phyloP scores from a whole-genome alignment of 768 basidiomycete species.

The Tephrocybe sp. region DNA sequence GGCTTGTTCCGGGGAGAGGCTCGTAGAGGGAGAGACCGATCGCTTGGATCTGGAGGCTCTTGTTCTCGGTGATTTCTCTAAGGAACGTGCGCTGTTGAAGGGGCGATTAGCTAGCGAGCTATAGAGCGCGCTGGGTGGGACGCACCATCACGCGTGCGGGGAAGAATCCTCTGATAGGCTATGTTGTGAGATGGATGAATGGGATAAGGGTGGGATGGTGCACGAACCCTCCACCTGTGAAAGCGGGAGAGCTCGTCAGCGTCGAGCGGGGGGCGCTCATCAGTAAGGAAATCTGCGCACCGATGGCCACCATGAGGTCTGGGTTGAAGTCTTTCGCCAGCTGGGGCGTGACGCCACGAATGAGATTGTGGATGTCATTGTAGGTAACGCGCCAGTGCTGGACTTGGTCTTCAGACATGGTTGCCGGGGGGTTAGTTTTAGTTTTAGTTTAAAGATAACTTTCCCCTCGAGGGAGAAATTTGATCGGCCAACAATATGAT shows the following conservation, averaged over 20 bases:
- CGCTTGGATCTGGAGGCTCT: constrained; percentile 90
- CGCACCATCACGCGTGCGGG: constrained; percentile 86
- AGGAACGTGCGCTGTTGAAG: constrained; percentile 75
- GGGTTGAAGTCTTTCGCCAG: constrained; percentile 83
- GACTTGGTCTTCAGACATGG: constrained; percentile 34
- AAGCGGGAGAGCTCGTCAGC: constrained; percentile 14
- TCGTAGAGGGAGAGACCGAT: constrained; percentile 97
- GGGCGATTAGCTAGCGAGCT: neutral
- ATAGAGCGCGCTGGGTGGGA: no score
- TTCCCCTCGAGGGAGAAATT: neutral
- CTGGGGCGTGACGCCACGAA: constrained; percentile 60
- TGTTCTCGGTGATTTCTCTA: constrained; percentile 65
- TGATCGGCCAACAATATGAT: neutral
- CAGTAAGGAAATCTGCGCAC: constrained; percentile 32
- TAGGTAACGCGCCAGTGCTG: constrained; percentile 78
- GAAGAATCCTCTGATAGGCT: constrained; percentile 77
- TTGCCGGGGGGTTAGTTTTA: neutral
- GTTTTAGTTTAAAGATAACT: neutral
- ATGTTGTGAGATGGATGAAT: constrained; percentile 15
- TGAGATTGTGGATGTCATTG: constrained; percentile 91
- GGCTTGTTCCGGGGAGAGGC: constrained; percentile 72
- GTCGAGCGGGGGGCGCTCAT: constrained; percentile 1
- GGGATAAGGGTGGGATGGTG: constrained; percentile 13
- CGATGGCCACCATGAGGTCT: constrained; percentile 84
- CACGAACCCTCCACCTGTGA: constrained; percentile 78